Percentiles rank a stretch among this genome's conserved stretches.
Conservation (phyloP, 768 basidiomycete genomes). For the Mrakia frigida region DNA sequence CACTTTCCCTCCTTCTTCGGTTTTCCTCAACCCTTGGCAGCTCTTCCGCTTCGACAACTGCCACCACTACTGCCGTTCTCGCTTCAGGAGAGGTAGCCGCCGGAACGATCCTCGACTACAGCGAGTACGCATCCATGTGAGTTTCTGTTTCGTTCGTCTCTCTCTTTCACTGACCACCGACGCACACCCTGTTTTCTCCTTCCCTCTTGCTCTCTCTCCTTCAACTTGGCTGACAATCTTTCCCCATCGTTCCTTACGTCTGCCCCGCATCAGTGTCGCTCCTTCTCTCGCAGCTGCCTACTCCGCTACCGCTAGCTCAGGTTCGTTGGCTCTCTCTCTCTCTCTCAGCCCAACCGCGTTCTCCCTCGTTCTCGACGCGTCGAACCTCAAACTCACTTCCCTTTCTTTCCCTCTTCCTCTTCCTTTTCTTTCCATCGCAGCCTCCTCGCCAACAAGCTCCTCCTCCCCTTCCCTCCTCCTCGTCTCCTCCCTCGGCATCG, state of each 20-base stretch:
- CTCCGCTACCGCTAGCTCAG: slow-evolving; percentile 4
- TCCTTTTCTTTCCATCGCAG: background rate
- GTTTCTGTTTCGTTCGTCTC: background rate
- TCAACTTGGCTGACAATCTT: background rate
- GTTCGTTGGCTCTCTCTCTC: background rate
- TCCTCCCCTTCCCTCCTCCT: slow-evolving; percentile 14
- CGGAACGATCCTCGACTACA: slow-evolving; percentile 6
- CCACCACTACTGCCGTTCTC: background rate
- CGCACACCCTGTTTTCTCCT: background rate
- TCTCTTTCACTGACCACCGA: background rate
- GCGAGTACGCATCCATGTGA: slow-evolving; percentile 11
- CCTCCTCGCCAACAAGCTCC: background rate
- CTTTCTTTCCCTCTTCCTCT: background rate
- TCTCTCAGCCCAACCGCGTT: too few relatives aligned
- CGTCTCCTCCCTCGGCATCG: slow-evolving; percentile 16
- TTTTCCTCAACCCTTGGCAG: background rate
- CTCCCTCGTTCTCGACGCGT: background rate
- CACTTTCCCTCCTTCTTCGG: background rate
- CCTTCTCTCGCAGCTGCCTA: slow-evolving; percentile 15
- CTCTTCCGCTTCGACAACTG: background rate
- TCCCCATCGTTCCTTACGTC: background rate
- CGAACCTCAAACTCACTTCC: background rate
- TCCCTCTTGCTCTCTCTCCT: background rate
- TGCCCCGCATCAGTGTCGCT: background rate
- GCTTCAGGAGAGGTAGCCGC: background rate